Evolutionary conservation across 495 filamentous ascomycete genomes (phyloP), one percentile per base, ranked within the genome.

Genomic region (Friedmanniomyces endolithicus): DNA sequence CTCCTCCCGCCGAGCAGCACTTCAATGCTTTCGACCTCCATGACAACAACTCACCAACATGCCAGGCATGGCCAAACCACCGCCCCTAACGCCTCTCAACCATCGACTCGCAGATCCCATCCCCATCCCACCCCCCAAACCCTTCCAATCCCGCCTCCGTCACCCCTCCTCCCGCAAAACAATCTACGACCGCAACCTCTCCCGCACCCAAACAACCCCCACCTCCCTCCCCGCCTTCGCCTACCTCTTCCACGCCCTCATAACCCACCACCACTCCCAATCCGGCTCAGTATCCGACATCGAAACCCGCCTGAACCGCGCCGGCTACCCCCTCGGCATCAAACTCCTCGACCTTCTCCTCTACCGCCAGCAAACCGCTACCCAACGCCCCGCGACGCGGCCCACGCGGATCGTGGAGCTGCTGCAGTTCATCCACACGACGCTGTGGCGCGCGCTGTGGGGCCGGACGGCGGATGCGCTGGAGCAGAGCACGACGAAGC

Each of bases 161-260:
- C 87, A 94, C 62, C 89, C 92, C n/a, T 85, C 86, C 24, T 92
- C 84, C 66, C 87, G 87, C 71, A 96, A 96, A 71, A 95, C 89
- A 48, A 96, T 99, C 71, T 99, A 97, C 71, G 88, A 97, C 76
- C 80, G 94, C 52, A 87, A 94, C 57, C 75, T 97, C 45, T 94
- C 94, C 68, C 85, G 92, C 50, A 86, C 80, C 64, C 85, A 85
- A 64, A 86, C 83, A 58, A 76, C 86, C 25, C 89, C 97, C 73
- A 77, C 92, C 56, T 94, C 87, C 68, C 84, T 92, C 52, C 82
- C 94, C 0, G 87, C 85, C 68, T 96, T 99, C 69, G 94, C 92
- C 31, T 96, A 92, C 65, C 74, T 99, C 20, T 99, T 99, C 63
- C 83, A 80, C 37, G 90, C 96, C 75, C 95, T 99, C 88, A 89